A percentile compares a stretch with the other conserved stretches of the same genome.
Evolutionary conservation across 192 early-diverging fungal species (phyloP).

Genomic region (Dissophora globulifera): DNA sequence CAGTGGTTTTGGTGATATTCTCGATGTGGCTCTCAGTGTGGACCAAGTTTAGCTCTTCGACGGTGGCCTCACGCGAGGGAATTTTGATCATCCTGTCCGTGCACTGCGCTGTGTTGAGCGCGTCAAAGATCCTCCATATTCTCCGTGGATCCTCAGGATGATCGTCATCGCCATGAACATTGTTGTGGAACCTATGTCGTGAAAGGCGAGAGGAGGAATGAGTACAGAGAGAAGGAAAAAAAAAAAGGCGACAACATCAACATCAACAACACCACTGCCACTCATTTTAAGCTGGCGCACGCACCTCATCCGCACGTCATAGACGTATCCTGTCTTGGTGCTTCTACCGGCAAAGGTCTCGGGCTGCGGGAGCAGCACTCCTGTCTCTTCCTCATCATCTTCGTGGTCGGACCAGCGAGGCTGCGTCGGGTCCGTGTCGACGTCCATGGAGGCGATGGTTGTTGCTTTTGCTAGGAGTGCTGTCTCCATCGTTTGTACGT

Average conservation of each 20-base stretch:
- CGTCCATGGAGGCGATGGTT: background rate
- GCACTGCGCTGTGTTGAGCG: constrained; percentile 57
- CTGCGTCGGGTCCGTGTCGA: background rate
- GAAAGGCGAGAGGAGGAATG: background rate
- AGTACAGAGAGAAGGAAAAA: background rate
- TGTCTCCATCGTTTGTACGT: background rate
- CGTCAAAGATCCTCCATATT: constrained; percentile 72
- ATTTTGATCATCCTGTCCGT: constrained; percentile 62
- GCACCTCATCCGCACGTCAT: constrained; percentile 50
- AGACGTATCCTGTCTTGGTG: constrained; percentile 49
- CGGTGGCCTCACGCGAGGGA: constrained; percentile 54
- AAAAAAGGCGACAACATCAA: background rate
- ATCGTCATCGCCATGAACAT: constrained; percentile 65
- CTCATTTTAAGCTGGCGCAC: no score
- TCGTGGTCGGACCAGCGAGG: constrained; percentile 3
- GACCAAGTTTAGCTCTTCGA: constrained; percentile 65
- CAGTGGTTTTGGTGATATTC: constrained; percentile 53
- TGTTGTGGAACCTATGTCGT: constrained; percentile 61
- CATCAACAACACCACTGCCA: no score
- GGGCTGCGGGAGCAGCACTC: constrained; percentile 15
- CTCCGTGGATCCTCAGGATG: constrained; percentile 83
- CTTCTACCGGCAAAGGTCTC: constrained; percentile 37
- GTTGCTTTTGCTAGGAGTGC: no score
- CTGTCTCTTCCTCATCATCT: background rate
- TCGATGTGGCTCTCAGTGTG: constrained; percentile 65